Conservation (phyloP, 495 filamentous ascomycete genomes). For the Podospora fimiseda region DNA sequence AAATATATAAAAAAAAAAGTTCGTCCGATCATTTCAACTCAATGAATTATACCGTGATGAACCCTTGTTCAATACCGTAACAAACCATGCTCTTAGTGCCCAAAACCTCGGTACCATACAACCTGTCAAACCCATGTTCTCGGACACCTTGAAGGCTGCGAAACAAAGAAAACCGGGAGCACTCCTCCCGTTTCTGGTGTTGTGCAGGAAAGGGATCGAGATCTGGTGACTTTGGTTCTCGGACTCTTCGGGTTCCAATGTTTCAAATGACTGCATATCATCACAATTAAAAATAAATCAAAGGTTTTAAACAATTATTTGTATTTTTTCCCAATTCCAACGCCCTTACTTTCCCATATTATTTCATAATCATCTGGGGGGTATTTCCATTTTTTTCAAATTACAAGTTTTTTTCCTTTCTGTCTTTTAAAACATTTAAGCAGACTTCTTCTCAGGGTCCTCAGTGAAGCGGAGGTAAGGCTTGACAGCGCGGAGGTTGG, state of each 20-base stretch:
- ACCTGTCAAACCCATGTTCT: background rate
- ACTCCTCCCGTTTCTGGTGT: background rate
- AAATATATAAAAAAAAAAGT: no score
- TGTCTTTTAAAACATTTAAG: background rate
- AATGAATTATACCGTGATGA: no score
- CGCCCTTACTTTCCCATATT: background rate
- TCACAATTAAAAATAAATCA: no score
- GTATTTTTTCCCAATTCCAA: background rate
- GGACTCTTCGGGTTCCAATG: no score
- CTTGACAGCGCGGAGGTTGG: conserved; percentile 87
- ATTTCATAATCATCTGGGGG: background rate
- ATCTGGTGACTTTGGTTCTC: no score
- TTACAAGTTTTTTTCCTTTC: background rate
- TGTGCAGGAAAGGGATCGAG: background rate
- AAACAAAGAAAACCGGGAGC: no score
- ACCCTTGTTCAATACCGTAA: background rate
- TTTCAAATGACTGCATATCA: no score
- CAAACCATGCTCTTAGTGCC: background rate
- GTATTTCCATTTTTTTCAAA: background rate
- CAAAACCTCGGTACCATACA: background rate
- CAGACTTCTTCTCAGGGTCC: conserved; percentile 42
- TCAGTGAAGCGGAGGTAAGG: conserved; percentile 76
- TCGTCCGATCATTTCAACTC: no score
- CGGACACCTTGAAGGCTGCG: no score
- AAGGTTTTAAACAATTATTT: no score